Evolutionary conservation across 805 yeast genomes (phyloP), one percentile per base, ranked within the genome.

Genomic region (Scheffersomyces lignosus): DNA sequence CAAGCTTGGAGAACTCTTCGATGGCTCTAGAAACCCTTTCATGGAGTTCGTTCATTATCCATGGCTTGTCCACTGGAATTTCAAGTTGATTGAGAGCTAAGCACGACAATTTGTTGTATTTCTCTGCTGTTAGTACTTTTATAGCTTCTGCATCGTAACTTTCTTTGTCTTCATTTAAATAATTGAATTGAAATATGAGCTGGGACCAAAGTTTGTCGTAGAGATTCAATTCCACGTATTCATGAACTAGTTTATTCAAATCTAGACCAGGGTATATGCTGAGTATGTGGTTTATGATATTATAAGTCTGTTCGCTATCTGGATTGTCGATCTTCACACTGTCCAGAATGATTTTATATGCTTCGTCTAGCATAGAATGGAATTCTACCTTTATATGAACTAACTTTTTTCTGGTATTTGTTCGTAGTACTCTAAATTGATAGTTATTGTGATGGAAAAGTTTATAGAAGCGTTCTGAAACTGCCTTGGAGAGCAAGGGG

Each of bases 211-310:
- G 53, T 42, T 74, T 77, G 44, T 78, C 84, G 49, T 80, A 83
- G 22, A 87, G 56, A 38, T 80, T 80, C 41, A 71, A 49, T 49
- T 90, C 96, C 12, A 87, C 81, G 48, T 87, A 87, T 37, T 78
- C 79, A 48, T 80, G 83, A 2, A 88, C 67, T 30, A 79, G 65
- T 39, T 67, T 69, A 45, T 69, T 76, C 44, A 79, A 59, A 39
- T 81, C 78, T 13, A 72, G 41, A 1, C 52, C 58, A 0, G 76
- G 73, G 28, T 66, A 57, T 9, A 62, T 46, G 3, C 48, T 35
- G 3, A 64, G 46, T 4, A 68, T 54, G 25, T 58, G 51, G 18
- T 52, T 53, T 3, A 69, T 52, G 9, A 66, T 31, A 33, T 55
- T 50, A 42, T 56, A 62, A 3, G 64, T 53, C 22, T 57, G 58